These are phyloP conservation scores for Trametes pubescens DNA, from an alignment of 1,284 basidiomycete genomes.

Conservation along the genomic window DNA sequence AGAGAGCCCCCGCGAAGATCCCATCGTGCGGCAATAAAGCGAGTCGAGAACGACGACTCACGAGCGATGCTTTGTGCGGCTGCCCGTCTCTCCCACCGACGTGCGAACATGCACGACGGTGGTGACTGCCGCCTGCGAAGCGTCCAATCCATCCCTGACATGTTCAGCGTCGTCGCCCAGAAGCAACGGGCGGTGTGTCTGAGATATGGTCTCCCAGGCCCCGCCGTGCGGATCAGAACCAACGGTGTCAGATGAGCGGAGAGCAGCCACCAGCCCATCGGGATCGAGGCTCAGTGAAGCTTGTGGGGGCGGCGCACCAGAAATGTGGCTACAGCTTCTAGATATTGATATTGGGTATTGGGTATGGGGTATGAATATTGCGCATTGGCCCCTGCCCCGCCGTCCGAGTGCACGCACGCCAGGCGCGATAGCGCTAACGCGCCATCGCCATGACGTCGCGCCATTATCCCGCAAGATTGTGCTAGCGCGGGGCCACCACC, in stretches of 20 bases:
- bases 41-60: slow-evolving; percentile 7
- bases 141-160: not conserved
- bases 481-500: not conserved
- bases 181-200: no score
- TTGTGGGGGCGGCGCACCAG: no score
- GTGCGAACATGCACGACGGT: not conserved
- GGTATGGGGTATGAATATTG: no score
- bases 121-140: not conserved
- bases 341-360: no score
- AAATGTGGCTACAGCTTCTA: no score
- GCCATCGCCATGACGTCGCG: slow-evolving; percentile 9
- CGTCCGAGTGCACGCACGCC: not conserved
- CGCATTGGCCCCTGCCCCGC: no score
- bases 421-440: not conserved
- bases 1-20: not conserved
- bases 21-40: slow-evolving; percentile 8
- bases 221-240: slow-evolving; percentile 4
- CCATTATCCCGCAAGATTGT: slow-evolving; percentile 1
- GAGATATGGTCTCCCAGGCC: not conserved
- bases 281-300: no score
- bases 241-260: slow-evolving; percentile 19
- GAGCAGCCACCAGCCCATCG: not conserved
- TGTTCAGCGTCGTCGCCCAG: no score
- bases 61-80: not conserved
- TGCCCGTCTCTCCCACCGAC: not conserved